A percentile compares a stretch with the other conserved stretches of the same genome.
Evolutionary conservation across 2,329 filamentous ascomycete species (phyloP).

Genomic region (Diplodia scrobiculata): DNA sequence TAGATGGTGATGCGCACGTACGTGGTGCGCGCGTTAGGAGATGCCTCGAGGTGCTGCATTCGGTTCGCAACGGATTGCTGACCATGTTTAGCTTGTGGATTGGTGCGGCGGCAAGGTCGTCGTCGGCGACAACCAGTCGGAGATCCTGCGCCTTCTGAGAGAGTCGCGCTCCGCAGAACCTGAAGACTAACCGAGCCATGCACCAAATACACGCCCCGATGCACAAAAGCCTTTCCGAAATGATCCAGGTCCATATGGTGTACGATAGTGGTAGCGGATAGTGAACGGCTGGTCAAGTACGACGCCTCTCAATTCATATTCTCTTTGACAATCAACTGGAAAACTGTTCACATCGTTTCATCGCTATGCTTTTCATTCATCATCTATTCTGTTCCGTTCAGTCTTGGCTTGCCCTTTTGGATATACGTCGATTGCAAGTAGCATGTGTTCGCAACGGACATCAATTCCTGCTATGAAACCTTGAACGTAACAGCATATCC

Average conservation of each 20-base stretch:
- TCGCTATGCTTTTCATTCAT: too few species aligned
- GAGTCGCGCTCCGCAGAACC: constrained; percentile 45
- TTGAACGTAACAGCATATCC: too few species aligned
- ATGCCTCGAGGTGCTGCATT: background rate
- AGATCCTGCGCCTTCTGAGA: constrained; percentile 80
- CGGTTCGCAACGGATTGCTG: constrained; percentile 5
- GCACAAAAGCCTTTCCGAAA: background rate
- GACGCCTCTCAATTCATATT: constrained; percentile 7
- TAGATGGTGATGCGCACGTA: background rate
- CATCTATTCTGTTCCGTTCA: too few species aligned
- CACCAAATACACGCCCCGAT: background rate
- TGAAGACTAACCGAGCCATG: too few species aligned
- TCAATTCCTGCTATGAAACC: too few species aligned
- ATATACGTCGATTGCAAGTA: too few species aligned
- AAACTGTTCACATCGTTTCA: background rate
- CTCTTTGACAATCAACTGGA: background rate
- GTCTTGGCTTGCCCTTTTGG: too few species aligned
- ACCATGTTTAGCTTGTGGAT: constrained; percentile 63
- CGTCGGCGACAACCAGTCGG: constrained; percentile 77
- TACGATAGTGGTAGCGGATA: background rate
- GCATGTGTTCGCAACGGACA: too few species aligned
- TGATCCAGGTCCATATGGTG: background rate
- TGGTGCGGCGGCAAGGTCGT: constrained; percentile 88
- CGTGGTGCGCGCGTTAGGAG: background rate
- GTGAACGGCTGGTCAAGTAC: background rate